Conservation (phyloP, 768 basidiomycete species). For the Tylopilus plumbeoviolaceoides region DNA sequence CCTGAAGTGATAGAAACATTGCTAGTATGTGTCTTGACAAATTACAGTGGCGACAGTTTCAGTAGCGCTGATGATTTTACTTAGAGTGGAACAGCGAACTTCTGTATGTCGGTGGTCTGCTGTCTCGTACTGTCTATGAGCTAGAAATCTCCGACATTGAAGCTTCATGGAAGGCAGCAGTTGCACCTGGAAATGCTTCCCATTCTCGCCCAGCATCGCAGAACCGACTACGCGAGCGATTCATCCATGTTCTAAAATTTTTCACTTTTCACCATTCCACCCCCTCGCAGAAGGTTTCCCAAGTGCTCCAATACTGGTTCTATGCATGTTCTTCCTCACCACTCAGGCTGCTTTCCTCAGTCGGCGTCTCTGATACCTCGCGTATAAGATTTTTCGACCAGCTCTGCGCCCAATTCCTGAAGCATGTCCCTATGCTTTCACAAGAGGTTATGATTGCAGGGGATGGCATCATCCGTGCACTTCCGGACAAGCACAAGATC, state of each 20-base stretch:
- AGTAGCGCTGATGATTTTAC: not conserved
- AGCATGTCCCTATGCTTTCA: not conserved
- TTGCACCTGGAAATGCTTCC: not conserved
- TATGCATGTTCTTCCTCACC: not conserved
- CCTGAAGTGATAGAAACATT: not conserved
- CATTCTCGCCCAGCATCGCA: not conserved
- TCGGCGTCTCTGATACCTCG: not conserved
- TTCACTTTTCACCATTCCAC: not conserved
- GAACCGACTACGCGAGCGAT: not conserved
- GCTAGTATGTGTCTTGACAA: constrained; percentile 47
- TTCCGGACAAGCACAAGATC: not conserved
- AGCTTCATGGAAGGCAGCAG: not conserved
- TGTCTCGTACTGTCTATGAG: constrained; percentile 83
- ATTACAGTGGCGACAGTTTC: not conserved
- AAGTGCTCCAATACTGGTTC: not conserved
- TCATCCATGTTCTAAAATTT: not conserved
- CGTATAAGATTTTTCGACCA: not conserved
- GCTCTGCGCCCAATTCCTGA: not conserved
- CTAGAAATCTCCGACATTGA: constrained; percentile 58
- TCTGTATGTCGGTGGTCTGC: constrained; percentile 75
- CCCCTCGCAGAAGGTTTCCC: not conserved
- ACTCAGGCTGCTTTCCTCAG: not conserved
- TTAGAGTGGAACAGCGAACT: constrained; percentile 89
- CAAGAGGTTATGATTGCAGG: constrained; percentile 52
- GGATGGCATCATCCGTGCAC: constrained; percentile 47